A percentile compares a stretch with the other conserved stretches of the same genome.
phyloP scores from a whole-genome alignment of 2,329 filamentous ascomycete species.

The Hymenotorrendiella dingleyae region DNA sequence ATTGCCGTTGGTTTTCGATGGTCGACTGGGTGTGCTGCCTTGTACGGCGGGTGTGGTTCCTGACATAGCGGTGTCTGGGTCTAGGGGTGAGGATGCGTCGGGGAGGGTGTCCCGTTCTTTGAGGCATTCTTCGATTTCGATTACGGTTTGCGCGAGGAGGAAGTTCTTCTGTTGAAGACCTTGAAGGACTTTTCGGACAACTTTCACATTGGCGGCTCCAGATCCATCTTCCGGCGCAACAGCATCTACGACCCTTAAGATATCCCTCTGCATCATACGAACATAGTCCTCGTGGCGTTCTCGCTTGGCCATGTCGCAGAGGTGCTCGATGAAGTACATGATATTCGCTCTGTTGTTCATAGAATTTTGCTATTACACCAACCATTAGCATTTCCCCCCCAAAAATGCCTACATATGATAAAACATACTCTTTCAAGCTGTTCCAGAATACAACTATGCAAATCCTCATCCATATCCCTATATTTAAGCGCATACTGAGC shows the following conservation, averaged over 20 bases:
- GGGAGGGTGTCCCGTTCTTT: slow-evolving; percentile 52
- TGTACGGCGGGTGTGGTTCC: slow-evolving; percentile 12
- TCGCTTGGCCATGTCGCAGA: slow-evolving; percentile 60
- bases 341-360: slow-evolving; percentile 98
- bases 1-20: slow-evolving; percentile 1
- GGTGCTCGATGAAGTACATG: slow-evolving; percentile 97
- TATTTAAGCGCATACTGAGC: slow-evolving; percentile 93
- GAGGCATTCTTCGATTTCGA: slow-evolving; percentile 76
- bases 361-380: slow-evolving; percentile 54
- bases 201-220: slow-evolving; percentile 89
- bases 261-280: slow-evolving; percentile 91
- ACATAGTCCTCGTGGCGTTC: slow-evolving; percentile 78
- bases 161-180: slow-evolving; percentile 66
- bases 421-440: slow-evolving; percentile 72
- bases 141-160: slow-evolving; percentile 66
- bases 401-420: background rate
- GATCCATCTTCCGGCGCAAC: slow-evolving; percentile 83
- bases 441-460: slow-evolving; percentile 95
- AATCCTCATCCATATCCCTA: slow-evolving; percentile 90
- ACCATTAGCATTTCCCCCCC: background rate
- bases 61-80: slow-evolving; percentile 21
- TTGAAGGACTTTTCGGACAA: slow-evolving; percentile 72
- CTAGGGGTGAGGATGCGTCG: slow-evolving; percentile 19
- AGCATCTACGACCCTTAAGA: slow-evolving; percentile 83
- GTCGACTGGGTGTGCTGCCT: no score